phyloP scores from a whole-genome alignment of 495 filamentous ascomycete genomes.

The Bryoglossum gracile region DNA sequence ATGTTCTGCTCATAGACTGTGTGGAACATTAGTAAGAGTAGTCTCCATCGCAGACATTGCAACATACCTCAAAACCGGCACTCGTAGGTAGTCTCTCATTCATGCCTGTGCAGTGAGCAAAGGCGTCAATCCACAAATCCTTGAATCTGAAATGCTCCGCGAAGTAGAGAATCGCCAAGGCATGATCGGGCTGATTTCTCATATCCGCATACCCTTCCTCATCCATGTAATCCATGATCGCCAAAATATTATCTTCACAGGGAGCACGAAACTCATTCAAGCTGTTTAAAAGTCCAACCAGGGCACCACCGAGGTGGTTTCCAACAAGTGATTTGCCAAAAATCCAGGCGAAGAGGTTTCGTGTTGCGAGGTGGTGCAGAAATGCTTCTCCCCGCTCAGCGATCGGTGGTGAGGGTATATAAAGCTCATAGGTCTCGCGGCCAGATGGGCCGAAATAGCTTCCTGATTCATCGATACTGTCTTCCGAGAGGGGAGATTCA shows the following conservation, averaged over 20 bases:
- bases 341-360: conserved; percentile 65
- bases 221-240: conserved; percentile 49
- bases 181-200: conserved; percentile 49
- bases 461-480: background rate
- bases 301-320: conserved; percentile 44
- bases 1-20: conserved; percentile 45
- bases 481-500: conserved; percentile 7
- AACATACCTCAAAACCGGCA: conserved; percentile 48
- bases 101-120: conserved; percentile 64
- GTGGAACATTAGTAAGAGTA: background rate
- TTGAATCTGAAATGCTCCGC: conserved; percentile 51
- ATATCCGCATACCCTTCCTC: conserved; percentile 55
- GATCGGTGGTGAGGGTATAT: conserved; percentile 50
- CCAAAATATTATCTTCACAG: conserved; percentile 38
- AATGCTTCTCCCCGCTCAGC: conserved; percentile 42
- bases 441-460: conserved; percentile 19
- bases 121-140: conserved; percentile 54
- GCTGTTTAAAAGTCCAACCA: conserved; percentile 49
- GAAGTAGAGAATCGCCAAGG: conserved; percentile 50
- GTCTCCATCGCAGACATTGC: background rate
- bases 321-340: conserved; percentile 55
- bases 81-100: conserved; percentile 42
- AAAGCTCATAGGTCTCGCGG: conserved; percentile 43
- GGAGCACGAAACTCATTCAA: conserved; percentile 45
- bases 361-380: conserved; percentile 51